A percentile compares a stretch with the other conserved stretches of the same genome.
phyloP scores from a whole-genome alignment of 192 early-diverging fungal genomes.

The Mortierella alpina region DNA sequence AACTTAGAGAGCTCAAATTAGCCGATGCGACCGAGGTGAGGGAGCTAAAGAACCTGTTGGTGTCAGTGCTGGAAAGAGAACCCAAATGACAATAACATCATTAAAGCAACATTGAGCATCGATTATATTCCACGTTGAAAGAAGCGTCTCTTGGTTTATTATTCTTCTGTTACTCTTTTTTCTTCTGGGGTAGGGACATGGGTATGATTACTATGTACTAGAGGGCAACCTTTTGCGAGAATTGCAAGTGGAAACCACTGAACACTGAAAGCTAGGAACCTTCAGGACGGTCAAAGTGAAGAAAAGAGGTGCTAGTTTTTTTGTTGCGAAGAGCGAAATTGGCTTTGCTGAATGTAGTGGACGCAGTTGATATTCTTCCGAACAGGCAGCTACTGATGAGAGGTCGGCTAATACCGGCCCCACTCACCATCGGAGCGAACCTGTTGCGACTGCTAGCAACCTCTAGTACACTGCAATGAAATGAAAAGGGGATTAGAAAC shows the following conservation, averaged over 20 bases:
- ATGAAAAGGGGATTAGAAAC: neutral
- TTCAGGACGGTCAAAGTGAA: slow-evolving; percentile 14
- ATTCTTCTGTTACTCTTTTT: slow-evolving; percentile 14
- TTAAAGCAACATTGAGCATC: neutral
- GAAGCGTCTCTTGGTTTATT: neutral
- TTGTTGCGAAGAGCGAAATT: slow-evolving; percentile 7
- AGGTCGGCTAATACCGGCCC: slow-evolving; percentile 12
- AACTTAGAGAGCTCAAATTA: too few relatives aligned
- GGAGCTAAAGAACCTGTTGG: too few relatives aligned
- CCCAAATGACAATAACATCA: too few relatives aligned
- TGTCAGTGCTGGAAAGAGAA: too few relatives aligned
- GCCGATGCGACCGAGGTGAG: too few relatives aligned
- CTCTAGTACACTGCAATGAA: neutral
- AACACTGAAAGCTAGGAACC: neutral
- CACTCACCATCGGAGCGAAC: slow-evolving; percentile 47
- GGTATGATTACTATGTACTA: slow-evolving; percentile 21
- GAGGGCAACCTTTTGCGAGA: slow-evolving; percentile 11
- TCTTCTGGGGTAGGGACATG: slow-evolving; percentile 1
- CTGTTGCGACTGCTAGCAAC: slow-evolving; percentile 10
- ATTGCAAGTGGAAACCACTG: neutral
- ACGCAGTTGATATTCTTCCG: neutral
- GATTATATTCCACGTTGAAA: neutral
- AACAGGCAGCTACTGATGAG: neutral
- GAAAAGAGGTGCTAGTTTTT: slow-evolving; percentile 18
- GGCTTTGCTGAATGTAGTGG: slow-evolving; percentile 1